Evolutionary conservation across 169 alveolate species (phyloP).

Genomic region (Plasmodium gonderi): DNA sequence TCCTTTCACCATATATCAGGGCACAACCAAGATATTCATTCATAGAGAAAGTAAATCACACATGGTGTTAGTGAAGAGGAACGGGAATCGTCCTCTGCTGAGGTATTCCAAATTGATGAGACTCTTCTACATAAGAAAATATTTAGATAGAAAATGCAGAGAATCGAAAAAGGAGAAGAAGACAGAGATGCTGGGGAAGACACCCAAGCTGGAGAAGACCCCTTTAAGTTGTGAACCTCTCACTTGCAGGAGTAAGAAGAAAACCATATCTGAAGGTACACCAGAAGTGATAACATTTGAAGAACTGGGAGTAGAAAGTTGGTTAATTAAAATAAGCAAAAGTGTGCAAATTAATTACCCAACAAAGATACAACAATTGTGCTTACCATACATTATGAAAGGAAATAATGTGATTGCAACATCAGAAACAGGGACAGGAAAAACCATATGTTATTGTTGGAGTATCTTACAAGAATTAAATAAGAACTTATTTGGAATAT

Average conservation of each 20-base stretch:
- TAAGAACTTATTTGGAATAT: slow-evolving; percentile 96
- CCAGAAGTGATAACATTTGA: slow-evolving; percentile 76
- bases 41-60: not conserved
- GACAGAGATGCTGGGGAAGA: not conserved
- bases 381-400: slow-evolving; percentile 91
- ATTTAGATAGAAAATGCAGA: not conserved
- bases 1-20: too few species aligned
- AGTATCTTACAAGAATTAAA: slow-evolving; percentile 94
- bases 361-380: slow-evolving; percentile 91
- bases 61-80: not conserved
- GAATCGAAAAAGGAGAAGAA: not conserved
- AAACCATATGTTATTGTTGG: slow-evolving; percentile 97
- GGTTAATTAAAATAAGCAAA: slow-evolving; percentile 80
- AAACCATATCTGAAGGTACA: too few species aligned
- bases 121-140: slow-evolving; percentile 15
- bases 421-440: slow-evolving; percentile 99
- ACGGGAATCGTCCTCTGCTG: not conserved
- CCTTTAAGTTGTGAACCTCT: too few species aligned
- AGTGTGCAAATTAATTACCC: slow-evolving; percentile 87
- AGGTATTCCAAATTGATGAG: not conserved
- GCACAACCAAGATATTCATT: too few species aligned
- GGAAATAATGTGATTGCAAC: slow-evolving; percentile 93
- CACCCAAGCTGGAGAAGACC: not conserved
- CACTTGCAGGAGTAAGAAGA: too few species aligned
- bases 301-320: slow-evolving; percentile 82